Evolutionary conservation across 2,329 filamentous ascomycete species (phyloP).

Genomic region (Beauveria medogensis): DNA sequence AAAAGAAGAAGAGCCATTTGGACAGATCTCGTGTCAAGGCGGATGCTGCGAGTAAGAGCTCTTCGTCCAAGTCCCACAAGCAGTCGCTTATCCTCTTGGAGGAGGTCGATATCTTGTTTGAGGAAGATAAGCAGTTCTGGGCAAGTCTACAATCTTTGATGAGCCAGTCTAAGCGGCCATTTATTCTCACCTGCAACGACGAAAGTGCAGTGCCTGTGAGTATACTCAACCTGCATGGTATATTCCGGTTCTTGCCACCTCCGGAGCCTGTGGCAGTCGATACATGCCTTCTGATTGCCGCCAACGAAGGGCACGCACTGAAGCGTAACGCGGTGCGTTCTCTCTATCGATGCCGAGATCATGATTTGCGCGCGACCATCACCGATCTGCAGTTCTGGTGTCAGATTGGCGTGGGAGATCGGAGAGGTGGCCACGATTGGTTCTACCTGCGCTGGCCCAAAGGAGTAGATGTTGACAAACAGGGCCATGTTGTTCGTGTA

Average conservation of each 20-base stretch:
- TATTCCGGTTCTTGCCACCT: constrained; percentile 66
- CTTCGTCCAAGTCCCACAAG: constrained; percentile 55
- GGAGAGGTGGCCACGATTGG: constrained; percentile 85
- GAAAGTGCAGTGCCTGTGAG: constrained; percentile 72
- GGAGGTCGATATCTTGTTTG: constrained; percentile 87
- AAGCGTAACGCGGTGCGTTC: constrained; percentile 55
- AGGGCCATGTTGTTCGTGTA: constrained; percentile 64
- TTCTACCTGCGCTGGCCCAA: constrained; percentile 71
- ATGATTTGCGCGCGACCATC: constrained; percentile 74
- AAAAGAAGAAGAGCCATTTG: constrained; percentile 14
- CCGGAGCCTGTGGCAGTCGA: constrained; percentile 64
- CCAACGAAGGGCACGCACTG: constrained; percentile 80
- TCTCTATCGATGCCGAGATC: constrained; percentile 60
- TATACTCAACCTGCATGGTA: constrained; percentile 71
- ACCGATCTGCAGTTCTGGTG: constrained; percentile 93
- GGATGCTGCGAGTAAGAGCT: constrained; percentile 23
- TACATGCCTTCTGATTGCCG: constrained; percentile 72
- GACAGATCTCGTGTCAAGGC: constrained; percentile 15
- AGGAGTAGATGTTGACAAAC: constrained; percentile 58
- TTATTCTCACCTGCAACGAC: constrained; percentile 92
- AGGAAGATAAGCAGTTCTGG: constrained; percentile 97
- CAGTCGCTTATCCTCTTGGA: constrained; percentile 92
- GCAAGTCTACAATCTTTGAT: constrained; percentile 70
- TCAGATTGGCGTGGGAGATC: constrained; percentile 86
- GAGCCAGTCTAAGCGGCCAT: constrained; percentile 76